Evolutionary conservation across 1,139 yeast species (phyloP).

Genomic region (Suhomyces terraborum): DNA sequence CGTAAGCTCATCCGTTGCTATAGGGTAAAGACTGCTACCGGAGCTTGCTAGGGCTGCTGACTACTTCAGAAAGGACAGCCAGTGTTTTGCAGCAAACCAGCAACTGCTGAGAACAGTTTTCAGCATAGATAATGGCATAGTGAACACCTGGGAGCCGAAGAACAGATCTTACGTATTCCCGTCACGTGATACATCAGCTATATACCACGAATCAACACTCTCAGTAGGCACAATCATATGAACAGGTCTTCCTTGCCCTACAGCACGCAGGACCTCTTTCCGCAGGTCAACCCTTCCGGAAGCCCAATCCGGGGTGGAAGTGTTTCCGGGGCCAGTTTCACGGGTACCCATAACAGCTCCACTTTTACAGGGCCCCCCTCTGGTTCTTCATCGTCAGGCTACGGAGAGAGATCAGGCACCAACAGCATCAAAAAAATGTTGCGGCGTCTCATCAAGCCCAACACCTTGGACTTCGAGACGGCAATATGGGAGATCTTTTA

Average conservation of each 20-base stretch:
- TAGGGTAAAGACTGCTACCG: no score
- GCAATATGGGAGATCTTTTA: conserved; percentile 90
- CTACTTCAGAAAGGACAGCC: no score
- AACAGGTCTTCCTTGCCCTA: conserved; percentile 36
- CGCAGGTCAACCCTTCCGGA: conserved; percentile 23
- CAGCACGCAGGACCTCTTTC: conserved; percentile 43
- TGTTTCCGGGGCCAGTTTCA: conserved; percentile 4
- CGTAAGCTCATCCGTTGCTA: no score
- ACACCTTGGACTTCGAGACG: conserved; percentile 85
- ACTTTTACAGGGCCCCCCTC: not conserved
- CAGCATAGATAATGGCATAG: no score
- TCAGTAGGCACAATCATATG: conserved; percentile 12
- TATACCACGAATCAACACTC: conserved; percentile 4
- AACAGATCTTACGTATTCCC: no score
- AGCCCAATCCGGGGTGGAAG: conserved; percentile 8
- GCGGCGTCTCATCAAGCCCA: conserved; percentile 62
- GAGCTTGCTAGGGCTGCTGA: no score
- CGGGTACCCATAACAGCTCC: conserved; percentile 6
- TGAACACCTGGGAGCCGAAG: no score
- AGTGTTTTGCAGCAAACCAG: no score
- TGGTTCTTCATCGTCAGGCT: not conserved
- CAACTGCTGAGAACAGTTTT: no score
- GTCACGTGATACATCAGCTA: conserved; percentile 6
- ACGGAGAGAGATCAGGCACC: conserved; percentile 4
- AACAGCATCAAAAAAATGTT: conserved; percentile 24